A percentile compares a stretch with the other conserved stretches of the same genome.
Evolutionary conservation across 176 grass and related monocot species (phyloP).

Genomic region (Phragmites australis): DNA sequence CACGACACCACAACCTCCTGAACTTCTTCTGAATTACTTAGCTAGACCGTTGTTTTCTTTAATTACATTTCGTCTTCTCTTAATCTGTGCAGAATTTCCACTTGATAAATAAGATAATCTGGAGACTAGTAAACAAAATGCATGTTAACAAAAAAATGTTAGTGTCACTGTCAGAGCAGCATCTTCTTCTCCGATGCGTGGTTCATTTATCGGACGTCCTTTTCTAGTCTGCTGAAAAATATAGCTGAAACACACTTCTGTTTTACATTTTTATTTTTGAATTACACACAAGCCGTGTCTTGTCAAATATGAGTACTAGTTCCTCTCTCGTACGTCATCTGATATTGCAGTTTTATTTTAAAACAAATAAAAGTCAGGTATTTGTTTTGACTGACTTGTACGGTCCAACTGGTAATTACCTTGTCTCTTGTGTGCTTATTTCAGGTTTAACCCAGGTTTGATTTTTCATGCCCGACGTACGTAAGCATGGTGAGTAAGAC

Average conservation of each 20-base stretch:
- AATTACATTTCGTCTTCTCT: background rate
- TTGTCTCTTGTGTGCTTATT: background rate
- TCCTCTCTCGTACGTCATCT: background rate
- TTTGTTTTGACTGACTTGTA: background rate
- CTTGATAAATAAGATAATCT: background rate
- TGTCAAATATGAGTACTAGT: no score
- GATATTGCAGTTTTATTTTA: background rate
- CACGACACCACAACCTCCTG: background rate
- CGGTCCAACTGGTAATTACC: background rate
- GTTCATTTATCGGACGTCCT: background rate
- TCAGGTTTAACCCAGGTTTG: background rate
- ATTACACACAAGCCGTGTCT: no score
- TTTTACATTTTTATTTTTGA: background rate
- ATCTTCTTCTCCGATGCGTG: background rate
- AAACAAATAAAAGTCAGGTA: background rate
- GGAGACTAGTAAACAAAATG: background rate
- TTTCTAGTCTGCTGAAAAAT: constrained; percentile 6
- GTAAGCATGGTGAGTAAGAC: background rate
- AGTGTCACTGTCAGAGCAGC: background rate
- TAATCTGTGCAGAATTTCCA: background rate
- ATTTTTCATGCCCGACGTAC: background rate
- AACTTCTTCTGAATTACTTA: background rate
- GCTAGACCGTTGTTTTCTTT: background rate
- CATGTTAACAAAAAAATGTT: background rate
- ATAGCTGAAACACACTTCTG: no score